Evolutionary conservation across 2,329 filamentous ascomycete genomes (phyloP).

Genomic region (Microcyclosporella mali): DNA sequence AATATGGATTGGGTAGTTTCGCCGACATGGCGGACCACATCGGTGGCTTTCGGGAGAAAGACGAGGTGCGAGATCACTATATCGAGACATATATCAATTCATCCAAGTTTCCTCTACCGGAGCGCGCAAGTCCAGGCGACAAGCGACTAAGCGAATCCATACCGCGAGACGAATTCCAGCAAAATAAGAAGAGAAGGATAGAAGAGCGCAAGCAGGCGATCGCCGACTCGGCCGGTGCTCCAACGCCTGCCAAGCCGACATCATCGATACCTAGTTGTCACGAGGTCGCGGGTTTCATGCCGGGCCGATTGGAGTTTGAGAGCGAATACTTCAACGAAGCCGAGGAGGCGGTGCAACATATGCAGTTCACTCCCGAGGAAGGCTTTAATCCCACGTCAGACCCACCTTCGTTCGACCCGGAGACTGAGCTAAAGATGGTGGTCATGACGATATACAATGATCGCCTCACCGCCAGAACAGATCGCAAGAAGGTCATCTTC

Average conservation of each 20-base stretch:
- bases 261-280: conserved; percentile 93
- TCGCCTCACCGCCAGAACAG: conserved; percentile 79
- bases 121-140: conserved; percentile 76
- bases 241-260: conserved; percentile 84
- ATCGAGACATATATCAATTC: conserved; percentile 81
- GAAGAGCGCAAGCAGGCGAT: conserved; percentile 83
- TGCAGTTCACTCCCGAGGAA: conserved; percentile 96
- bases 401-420: conserved; percentile 71
- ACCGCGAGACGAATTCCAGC: conserved; percentile 86
- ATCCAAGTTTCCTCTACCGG: conserved; percentile 75
- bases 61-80: conserved; percentile 94
- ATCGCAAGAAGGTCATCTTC: conserved; percentile 94
- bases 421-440: conserved; percentile 95
- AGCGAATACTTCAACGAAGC: conserved; percentile 97
- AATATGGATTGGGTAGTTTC: conserved; percentile 94
- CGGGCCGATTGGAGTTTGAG: conserved; percentile 92
- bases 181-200: conserved; percentile 84
- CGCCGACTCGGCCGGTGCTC: conserved; percentile 74
- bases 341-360: conserved; percentile 94
- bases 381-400: conserved; percentile 79
- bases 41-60: conserved; percentile 86
- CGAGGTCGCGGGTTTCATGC: conserved; percentile 98
- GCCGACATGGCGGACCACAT: conserved; percentile 98
- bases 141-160: conserved; percentile 71
- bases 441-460: conserved; percentile 99